These are phyloP conservation scores for Suhomyces anneliseae DNA, from an alignment of 1,139 yeast species.

Conservation along the genomic window DNA sequence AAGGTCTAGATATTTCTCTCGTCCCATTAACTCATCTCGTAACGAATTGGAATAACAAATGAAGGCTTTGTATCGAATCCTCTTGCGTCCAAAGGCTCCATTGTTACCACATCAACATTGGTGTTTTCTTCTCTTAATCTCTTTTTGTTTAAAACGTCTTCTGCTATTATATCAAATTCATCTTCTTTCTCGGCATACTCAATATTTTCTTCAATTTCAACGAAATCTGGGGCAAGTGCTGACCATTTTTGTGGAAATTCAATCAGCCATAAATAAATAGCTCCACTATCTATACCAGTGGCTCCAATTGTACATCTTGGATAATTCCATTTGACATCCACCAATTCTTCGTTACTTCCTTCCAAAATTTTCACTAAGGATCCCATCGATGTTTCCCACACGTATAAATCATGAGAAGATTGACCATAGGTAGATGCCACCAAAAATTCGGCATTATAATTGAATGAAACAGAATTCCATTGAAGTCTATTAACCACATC, in stretches of 20 bases:
- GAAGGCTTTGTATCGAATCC: constrained; percentile 52
- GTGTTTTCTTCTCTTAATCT: constrained; percentile 69
- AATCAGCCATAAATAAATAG: constrained; percentile 80
- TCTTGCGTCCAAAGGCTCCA: constrained; percentile 65
- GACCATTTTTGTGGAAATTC: constrained; percentile 93
- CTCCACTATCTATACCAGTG: constrained; percentile 87
- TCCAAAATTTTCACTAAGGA: constrained; percentile 84
- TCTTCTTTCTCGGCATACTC: constrained; percentile 88
- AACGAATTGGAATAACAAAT: constrained; percentile 47
- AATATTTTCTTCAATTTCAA: constrained; percentile 88
- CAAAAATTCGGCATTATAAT: constrained; percentile 78
- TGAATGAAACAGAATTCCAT: constrained; percentile 82
- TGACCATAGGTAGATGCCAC: constrained; percentile 89
- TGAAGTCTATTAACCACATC: constrained; percentile 87
- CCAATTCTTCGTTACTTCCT: constrained; percentile 86
- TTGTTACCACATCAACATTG: constrained; percentile 63
- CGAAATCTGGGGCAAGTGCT: constrained; percentile 95
- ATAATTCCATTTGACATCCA: constrained; percentile 85
- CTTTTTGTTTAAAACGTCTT: constrained; percentile 57
- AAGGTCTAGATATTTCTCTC: background rate
- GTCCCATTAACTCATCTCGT: constrained; percentile 18
- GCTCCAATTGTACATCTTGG: constrained; percentile 75
- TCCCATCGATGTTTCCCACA: constrained; percentile 93
- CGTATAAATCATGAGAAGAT: constrained; percentile 80
- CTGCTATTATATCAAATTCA: constrained; percentile 83